These are phyloP conservation scores for Avena sativa DNA, from an alignment of 176 grass and related monocot species.

Conservation along the genomic window DNA sequence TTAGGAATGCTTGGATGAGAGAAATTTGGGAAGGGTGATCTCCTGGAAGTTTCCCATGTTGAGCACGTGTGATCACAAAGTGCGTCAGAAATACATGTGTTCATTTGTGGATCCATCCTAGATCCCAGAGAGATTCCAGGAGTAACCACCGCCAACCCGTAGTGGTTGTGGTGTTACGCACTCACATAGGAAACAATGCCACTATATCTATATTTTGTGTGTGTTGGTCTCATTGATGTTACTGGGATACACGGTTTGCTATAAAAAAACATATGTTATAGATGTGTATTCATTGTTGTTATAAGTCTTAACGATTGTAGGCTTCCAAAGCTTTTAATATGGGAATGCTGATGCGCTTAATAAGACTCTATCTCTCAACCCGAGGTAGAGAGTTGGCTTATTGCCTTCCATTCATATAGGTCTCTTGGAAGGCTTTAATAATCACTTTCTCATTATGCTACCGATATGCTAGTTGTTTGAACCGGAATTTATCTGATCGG, in stretches of 20 bases:
- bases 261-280: background rate
- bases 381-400: background rate
- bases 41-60: background rate
- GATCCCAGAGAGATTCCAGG: background rate
- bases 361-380: background rate
- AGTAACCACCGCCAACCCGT: background rate
- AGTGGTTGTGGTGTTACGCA: background rate
- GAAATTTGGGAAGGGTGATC: background rate
- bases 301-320: background rate
- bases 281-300: background rate
- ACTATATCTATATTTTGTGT: background rate
- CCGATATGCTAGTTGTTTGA: background rate
- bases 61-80: background rate
- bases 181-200: background rate
- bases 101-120: background rate
- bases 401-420: background rate
- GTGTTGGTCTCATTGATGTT: background rate
- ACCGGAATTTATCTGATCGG: background rate
- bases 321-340: background rate
- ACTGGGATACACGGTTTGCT: background rate
- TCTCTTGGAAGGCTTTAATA: background rate
- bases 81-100: background rate
- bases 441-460: background rate
- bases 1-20: background rate
- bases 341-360: background rate